Base-by-base conservation (phyloP, 1,139 yeast species). In the Yamadazyma taylorii region DNA sequence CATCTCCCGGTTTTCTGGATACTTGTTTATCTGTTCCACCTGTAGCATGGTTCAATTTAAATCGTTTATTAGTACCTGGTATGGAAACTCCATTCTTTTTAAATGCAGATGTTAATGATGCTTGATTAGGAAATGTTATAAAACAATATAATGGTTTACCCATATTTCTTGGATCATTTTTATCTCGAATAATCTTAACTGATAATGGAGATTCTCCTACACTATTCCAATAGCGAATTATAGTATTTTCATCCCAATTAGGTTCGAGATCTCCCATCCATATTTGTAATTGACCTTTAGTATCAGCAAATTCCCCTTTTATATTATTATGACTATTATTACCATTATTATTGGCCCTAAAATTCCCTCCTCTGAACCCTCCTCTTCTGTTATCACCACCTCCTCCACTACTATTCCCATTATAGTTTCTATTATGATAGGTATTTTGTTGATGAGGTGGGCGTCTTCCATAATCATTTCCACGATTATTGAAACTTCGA, bases 201-300 rank as follows among this genome's bases (percentile, higher is more conserved):
- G 58, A 51, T 3, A 50, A 42, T 2, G 77, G 75, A 3, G 52
- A 51, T 32, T 61, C 66, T 1, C 75, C 77, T 10, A 65, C 45
- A 10, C 60, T 37, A 5, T 55, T 44, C 97, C 97, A 90, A 37
- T 88, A 69, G 38, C 77, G 70, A 29, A 73, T 69, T 35, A 90
- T 78, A 34, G 78, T 70, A 12, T 66, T 67, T 58, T 89, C 97
- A 46, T 85, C 89, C 81, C 94, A 85, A 62, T 79, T 72, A 1
- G 94, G 87, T 50, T 89, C 96, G 33, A 90, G 66, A 58, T 89
- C 97, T 9, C 97, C 97, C 97, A 90, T 90, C 96, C 96, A 89
- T 37, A 88, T 42, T 43, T 71, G 77, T 33, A 40, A 45, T 27
- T 39, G 51, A 12, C 39, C 24, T 11, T 14, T 17, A n/a, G 13